Percentiles rank a stretch among this genome's conserved stretches.
Evolutionary conservation across 345 rosid species (phyloP).

Genomic region (Hibiscus tridactylites): DNA sequence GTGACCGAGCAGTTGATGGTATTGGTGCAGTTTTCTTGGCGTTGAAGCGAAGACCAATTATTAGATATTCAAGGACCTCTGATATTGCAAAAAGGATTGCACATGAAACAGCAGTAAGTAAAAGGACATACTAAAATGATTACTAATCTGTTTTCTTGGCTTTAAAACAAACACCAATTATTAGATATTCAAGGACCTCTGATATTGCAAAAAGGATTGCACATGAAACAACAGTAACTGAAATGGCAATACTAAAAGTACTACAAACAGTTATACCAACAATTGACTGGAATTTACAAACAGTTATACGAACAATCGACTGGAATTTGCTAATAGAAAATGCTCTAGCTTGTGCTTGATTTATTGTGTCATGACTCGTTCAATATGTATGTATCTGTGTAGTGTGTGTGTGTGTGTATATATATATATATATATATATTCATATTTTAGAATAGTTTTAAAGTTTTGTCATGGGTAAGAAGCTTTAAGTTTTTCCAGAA

Average conservation of each 20-base stretch:
- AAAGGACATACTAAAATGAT: background rate
- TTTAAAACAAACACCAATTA: constrained; percentile 82
- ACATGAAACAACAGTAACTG: constrained; percentile 80
- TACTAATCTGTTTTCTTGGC: constrained; percentile 48
- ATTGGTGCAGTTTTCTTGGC: constrained; percentile 80
- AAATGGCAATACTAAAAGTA: background rate
- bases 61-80: constrained; percentile 89
- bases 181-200: constrained; percentile 89
- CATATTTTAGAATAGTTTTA: no score
- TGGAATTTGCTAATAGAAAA: background rate
- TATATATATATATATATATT: no score
- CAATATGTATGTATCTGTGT: background rate
- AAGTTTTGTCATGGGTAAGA: constrained; percentile 3
- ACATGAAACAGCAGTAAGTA: constrained; percentile 84
- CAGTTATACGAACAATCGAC: background rate
- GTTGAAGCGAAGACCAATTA: constrained; percentile 82
- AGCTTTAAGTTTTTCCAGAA: constrained; percentile 6
- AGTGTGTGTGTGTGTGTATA: no score
- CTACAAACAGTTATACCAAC: background rate
- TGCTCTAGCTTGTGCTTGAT: background rate
- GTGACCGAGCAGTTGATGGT: constrained; percentile 84
- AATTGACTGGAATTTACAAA: no score
- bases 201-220: constrained; percentile 95
- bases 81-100: constrained; percentile 96
- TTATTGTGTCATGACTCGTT: background rate